Evolutionary conservation across 805 yeast genomes (phyloP), one percentile per base, ranked within the genome.

Genomic region (Tetrapisispora iriomotensis): DNA sequence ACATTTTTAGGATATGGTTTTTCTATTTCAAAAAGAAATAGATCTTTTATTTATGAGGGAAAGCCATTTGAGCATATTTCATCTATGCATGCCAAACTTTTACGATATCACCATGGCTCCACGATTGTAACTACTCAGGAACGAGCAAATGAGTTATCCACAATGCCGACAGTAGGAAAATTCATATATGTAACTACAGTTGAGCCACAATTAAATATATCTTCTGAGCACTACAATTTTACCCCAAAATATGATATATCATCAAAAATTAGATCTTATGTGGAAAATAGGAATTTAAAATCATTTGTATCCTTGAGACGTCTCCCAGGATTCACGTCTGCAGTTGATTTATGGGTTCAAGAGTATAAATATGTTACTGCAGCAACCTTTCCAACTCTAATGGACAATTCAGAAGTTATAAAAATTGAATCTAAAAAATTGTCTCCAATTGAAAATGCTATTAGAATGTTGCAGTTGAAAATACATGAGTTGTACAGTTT

Each of bases 401-500:
- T 85, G 82, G 82, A 85, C 55, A 70, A 94, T 60, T 75, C 87
- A 48, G 92, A 82, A 53, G 74, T 86, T 47, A 71, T 70, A 44
- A 42, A 53, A 3, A 64, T 71, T 8, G 60, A 56, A 8, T 66
- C 68, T 6, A 68, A 70, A 19, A 79, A 72, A 49, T 61, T 84
- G 34, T 82, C 94, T n/a, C 96, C 96, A 12, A 66, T 85, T 42
- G 82, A 83, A 49, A 86, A 82, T 61, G 95, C 95, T 0, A 66
- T 81, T 40, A 70, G 82, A 47, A 68, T 84, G 3, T 62, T 87
- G 41, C 65, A 72, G 34, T 65, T 70, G 40, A 85, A 82, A 65
- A 81, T 78, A 38, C 79, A 78, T 49, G 94, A 85, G 48, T 66
- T 86, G 51, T 70, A 74, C 30, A 82, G 77, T 45, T 60, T 80